Conservation (phyloP, 2,329 filamentous ascomycete genomes). For the Penicillium sclerotigenum region DNA sequence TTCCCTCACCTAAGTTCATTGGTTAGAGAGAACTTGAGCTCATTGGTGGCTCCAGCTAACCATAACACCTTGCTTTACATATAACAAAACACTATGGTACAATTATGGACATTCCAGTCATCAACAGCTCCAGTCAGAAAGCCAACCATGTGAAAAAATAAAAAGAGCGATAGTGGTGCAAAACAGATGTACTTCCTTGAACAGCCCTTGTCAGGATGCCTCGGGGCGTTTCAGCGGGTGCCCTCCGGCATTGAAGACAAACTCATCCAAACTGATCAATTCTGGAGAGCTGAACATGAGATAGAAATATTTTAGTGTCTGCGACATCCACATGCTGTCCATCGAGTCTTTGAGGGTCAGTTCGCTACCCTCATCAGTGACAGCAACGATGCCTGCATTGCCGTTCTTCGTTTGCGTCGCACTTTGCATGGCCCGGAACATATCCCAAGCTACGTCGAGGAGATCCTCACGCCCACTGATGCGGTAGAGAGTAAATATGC, state of each 20-base stretch:
- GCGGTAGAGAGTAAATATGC: constrained; percentile 85
- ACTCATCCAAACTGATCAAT: constrained; percentile 63
- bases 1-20: neutral
- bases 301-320: constrained; percentile 92
- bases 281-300: constrained; percentile 69
- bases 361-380: constrained; percentile 13
- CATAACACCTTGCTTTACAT: neutral
- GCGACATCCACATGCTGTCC: constrained; percentile 88
- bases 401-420: constrained; percentile 65
- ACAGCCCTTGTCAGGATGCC: neutral
- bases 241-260: constrained; percentile 50
- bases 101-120: neutral
- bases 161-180: neutral
- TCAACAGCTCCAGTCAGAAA: too few relatives aligned
- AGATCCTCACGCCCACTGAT: constrained; percentile 74
- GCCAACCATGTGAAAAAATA: neutral
- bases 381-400: constrained; percentile 53
- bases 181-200: neutral
- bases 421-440: constrained; percentile 71
- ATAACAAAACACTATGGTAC: neutral
- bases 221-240: constrained; percentile 44
- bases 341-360: constrained; percentile 58
- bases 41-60: neutral
- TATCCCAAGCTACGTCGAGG: constrained; percentile 80
- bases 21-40: neutral